A percentile compares a stretch with the other conserved stretches of the same genome.
These are phyloP conservation scores for Vickermania spadyakhi DNA, from an alignment of 208 protist species.

Conservation along the genomic window DNA sequence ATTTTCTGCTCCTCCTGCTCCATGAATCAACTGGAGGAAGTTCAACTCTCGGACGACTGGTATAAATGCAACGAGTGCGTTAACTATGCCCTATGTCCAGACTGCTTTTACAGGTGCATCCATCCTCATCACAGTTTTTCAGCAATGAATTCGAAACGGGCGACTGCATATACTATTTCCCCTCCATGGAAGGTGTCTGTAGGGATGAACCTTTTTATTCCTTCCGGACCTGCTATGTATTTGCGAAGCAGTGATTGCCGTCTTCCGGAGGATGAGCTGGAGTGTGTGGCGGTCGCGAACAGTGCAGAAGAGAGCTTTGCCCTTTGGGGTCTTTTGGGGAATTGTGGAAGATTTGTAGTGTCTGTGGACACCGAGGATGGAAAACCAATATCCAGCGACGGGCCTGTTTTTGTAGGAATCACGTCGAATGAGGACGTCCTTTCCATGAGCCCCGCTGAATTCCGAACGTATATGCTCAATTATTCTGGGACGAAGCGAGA, in stretches of 20 bases:
- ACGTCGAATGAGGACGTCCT: slow-evolving; percentile 42
- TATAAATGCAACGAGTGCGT: slow-evolving; percentile 89
- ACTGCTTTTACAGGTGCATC: slow-evolving; percentile 64
- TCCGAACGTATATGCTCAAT: slow-evolving; percentile 46
- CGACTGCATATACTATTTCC: slow-evolving; percentile 39
- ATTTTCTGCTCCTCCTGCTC: slow-evolving; percentile 70
- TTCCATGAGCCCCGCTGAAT: slow-evolving; percentile 51
- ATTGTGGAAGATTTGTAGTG: slow-evolving; percentile 1
- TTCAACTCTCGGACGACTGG: slow-evolving; percentile 34
- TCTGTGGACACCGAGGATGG: slow-evolving; percentile 56
- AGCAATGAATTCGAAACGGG: slow-evolving; percentile 38
- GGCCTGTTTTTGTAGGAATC: slow-evolving; percentile 70
- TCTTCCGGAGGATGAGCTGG: slow-evolving; percentile 55
- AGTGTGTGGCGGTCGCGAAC: slow-evolving; percentile 59
- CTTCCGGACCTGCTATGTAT: slow-evolving; percentile 54
- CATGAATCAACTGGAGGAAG: slow-evolving; percentile 39
- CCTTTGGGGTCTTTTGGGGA: slow-evolving; percentile 73
- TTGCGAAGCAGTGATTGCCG: slow-evolving; percentile 69
- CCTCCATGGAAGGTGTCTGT: slow-evolving; percentile 26
- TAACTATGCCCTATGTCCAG: slow-evolving; percentile 78
- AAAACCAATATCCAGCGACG: slow-evolving; percentile 35
- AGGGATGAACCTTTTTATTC: slow-evolving; percentile 69
- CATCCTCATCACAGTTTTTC: slow-evolving; percentile 87
- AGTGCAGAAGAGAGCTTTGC: slow-evolving; percentile 42
- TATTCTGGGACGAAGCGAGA: neutral